phyloP scores from a whole-genome alignment of 768 basidiomycete genomes.

The Daedalea quercina region DNA sequence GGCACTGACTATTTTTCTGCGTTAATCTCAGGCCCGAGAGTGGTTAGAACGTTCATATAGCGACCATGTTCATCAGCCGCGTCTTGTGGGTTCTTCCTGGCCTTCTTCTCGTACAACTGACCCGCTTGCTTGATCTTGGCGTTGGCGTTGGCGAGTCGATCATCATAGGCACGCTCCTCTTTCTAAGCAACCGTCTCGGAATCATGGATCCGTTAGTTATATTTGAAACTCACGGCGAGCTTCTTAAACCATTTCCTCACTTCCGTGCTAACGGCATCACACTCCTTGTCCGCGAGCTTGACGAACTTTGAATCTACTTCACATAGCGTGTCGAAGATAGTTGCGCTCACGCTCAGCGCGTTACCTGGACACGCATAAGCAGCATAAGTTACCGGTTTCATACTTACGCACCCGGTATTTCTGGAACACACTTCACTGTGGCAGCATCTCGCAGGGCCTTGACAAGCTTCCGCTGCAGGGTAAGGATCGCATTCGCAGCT shows the following conservation, averaged over 20 bases:
- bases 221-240: conserved; percentile 47
- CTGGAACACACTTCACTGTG: conserved; percentile 47
- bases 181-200: conserved; percentile 37
- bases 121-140: conserved; percentile 76
- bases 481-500: conserved; percentile 51
- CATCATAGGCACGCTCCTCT: conserved; percentile 76
- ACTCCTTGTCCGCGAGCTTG: conserved; percentile 71
- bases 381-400: not conserved
- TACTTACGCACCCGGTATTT: conserved; percentile 52
- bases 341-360: conserved; percentile 57
- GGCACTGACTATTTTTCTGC: conserved; percentile 69
- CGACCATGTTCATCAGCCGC: conserved; percentile 69
- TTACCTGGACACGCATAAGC: conserved; percentile 38
- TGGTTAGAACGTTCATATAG: conserved; percentile 67
- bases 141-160: conserved; percentile 58
- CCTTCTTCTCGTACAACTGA: conserved; percentile 71
- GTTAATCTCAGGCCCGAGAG: conserved; percentile 70
- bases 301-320: conserved; percentile 73
- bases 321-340: conserved; percentile 60
- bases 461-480: conserved; percentile 68
- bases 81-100: conserved; percentile 64
- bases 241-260: conserved; percentile 87
- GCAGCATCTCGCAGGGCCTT: conserved; percentile 67
- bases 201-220: not conserved
- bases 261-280: conserved; percentile 53